These are phyloP conservation scores for Leptomonas pyrrhocoris DNA, from an alignment of 208 protist species.

Conservation along the genomic window DNA sequence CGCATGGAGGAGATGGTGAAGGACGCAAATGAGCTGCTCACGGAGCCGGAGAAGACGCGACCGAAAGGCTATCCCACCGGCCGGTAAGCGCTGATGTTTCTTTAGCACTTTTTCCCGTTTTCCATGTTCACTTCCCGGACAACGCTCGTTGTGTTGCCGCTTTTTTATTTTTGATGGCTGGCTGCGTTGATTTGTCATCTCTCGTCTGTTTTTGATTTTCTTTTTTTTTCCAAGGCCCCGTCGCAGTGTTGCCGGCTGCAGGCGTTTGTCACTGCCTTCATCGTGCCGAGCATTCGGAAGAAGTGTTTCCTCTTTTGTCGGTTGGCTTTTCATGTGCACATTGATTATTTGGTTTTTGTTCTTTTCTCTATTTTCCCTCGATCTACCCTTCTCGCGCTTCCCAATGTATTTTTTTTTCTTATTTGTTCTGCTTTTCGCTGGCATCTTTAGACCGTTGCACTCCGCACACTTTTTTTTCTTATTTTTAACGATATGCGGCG, in stretches of 20 bases:
- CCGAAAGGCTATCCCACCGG: conserved; percentile 68
- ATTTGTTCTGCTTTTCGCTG: not conserved
- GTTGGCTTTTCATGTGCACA: too few relatives aligned
- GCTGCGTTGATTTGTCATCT: too few relatives aligned
- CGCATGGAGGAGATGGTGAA: conserved; percentile 76
- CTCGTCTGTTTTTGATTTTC: too few relatives aligned
- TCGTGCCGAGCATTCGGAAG: too few relatives aligned
- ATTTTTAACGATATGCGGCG: too few relatives aligned
- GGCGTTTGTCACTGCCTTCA: too few relatives aligned
- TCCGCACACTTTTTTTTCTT: conserved; percentile 4
- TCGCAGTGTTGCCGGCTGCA: too few relatives aligned
- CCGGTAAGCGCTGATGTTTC: conserved; percentile 5
- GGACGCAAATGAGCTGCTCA: conserved; percentile 62
- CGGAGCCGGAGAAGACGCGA: conserved; percentile 53
- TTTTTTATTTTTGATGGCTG: too few relatives aligned
- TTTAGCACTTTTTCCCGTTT: not conserved
- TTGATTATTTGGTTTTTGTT: conserved; percentile 6
- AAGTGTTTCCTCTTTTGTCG: too few relatives aligned
- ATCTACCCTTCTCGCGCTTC: not conserved
- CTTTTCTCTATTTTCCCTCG: not conserved
- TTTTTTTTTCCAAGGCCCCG: too few relatives aligned
- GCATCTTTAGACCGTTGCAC: not conserved
- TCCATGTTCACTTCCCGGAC: not conserved
- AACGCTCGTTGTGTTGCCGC: too few relatives aligned
- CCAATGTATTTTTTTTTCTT: not conserved